Base-by-base conservation (phyloP, 768 basidiomycete genomes). In the Termitomyces sp. region DNA sequence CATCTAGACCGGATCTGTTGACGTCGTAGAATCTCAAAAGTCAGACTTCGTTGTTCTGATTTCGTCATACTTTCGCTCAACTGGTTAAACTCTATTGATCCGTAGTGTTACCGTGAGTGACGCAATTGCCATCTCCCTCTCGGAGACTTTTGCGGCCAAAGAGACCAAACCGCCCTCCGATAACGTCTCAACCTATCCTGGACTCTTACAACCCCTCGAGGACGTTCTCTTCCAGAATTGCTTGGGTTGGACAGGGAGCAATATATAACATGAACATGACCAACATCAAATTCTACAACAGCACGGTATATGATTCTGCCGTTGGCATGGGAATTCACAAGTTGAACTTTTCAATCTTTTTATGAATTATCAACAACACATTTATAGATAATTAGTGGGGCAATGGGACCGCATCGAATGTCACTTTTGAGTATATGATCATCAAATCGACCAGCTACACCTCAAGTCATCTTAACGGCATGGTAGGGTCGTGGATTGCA, bases 301-400 rank as follows among this genome's bases (percentile, higher is more conserved):
- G 58, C 57, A 63, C 58, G 1, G 64, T 65, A 13, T 65, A 67
- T 50, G 59, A 64, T 40, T 57, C 62, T 35, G 62, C 60, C 16
- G 66, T 62, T 26, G 64, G 52, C 14, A 63, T 63, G 56, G 60
- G 63, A 33, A 58, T 67, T 52, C 66, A 63, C 53, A 64, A 60
- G 61, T 57, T 62, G 41, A 38, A 44, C 13, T 23, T 5, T 43
- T 38, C 16, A 41, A 35, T 5, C 9, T 12, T 55, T 28, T n/a
- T 47, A 9, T 0, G 28, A 46, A 6, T 9, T 14, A 5, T 18
- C n/a, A n/a, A n/a, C 32, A 33, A 18, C 40, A 47, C 46, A 41
- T 53, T 33, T 36, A 55, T 18, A 28, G 33, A 51, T 10, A 36
- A 9, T 20, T n/a, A 64, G 65, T 62, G 63, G 63, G 61, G 63